phyloP scores from a whole-genome alignment of 345 rosid species.

The Lepidium aucheri region DNA sequence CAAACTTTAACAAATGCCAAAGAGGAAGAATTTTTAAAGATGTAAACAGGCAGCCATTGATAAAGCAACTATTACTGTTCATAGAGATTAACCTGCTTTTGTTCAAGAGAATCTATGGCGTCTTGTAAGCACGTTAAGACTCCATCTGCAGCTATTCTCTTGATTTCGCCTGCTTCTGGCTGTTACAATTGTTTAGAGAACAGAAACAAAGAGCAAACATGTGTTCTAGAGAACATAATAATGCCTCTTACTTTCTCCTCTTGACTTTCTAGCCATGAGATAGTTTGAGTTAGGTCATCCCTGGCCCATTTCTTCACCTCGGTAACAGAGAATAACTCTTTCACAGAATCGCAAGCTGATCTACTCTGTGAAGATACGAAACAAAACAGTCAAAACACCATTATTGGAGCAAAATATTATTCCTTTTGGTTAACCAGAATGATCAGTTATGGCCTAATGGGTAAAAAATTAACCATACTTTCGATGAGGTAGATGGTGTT shows the following conservation, averaged over 20 bases:
- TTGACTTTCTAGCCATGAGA: conserved; percentile 74
- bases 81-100: conserved; percentile 52
- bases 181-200: conserved; percentile 32
- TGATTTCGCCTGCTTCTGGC: conserved; percentile 75
- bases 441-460: background rate
- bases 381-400: conserved; percentile 8
- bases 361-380: conserved; percentile 33
- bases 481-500: conserved; percentile 31
- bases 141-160: conserved; percentile 78
- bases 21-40: background rate
- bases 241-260: conserved; percentile 62
- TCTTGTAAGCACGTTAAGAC: conserved; percentile 87
- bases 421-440: conserved; percentile 3
- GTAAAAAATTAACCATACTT: conserved; percentile 32
- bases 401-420: background rate
- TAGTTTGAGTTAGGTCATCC: conserved; percentile 60
- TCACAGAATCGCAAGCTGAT: conserved; percentile 20
- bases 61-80: background rate
- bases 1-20: background rate
- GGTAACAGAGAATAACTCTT: conserved; percentile 35
- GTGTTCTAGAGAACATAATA: background rate
- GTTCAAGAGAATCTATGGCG: conserved; percentile 70
- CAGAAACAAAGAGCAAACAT: background rate
- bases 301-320: conserved; percentile 67
- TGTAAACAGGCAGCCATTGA: background rate